Percentiles rank a stretch among this genome's conserved stretches.
These are phyloP conservation scores for Penicillium paradoxum DNA, from an alignment of 495 filamentous ascomycete genomes.

Conservation along the genomic window DNA sequence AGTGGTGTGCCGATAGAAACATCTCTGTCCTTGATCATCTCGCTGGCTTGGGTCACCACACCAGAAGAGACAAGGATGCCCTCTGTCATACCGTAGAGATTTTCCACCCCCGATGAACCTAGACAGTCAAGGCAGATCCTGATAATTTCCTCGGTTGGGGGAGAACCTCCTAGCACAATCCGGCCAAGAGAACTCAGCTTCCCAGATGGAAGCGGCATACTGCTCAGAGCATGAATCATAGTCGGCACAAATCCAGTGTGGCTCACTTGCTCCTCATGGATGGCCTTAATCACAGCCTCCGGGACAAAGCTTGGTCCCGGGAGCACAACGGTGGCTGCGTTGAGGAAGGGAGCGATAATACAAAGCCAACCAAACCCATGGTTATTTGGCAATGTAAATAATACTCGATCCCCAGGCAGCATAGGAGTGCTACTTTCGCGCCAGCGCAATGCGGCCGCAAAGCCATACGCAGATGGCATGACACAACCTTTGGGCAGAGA, in stretches of 20 bases:
- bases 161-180: conserved; percentile 26
- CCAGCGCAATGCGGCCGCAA: neutral
- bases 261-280: conserved; percentile 25
- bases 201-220: conserved; percentile 3
- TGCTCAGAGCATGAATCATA: conserved; percentile 25
- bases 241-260: conserved; percentile 34
- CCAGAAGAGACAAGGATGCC: conserved; percentile 28
- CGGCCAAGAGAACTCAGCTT: conserved; percentile 21
- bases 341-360: conserved; percentile 22
- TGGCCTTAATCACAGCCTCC: conserved; percentile 22
- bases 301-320: conserved; percentile 28
- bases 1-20: conserved; percentile 25
- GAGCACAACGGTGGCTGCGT: conserved; percentile 29
- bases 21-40: conserved; percentile 12
- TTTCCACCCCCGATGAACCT: conserved; percentile 23
- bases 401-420: conserved; percentile 18
- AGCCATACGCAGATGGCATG: conserved; percentile 7
- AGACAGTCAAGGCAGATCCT: conserved; percentile 22
- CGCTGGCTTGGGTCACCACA: neutral
- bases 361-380: conserved; percentile 35
- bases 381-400: conserved; percentile 30
- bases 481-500: conserved; percentile 38
- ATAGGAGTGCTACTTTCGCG: conserved; percentile 2
- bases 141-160: conserved; percentile 26
- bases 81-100: conserved; percentile 43